These are phyloP conservation scores for Allium cepa DNA, from an alignment of 106 monocot genomes.

Conservation along the genomic window DNA sequence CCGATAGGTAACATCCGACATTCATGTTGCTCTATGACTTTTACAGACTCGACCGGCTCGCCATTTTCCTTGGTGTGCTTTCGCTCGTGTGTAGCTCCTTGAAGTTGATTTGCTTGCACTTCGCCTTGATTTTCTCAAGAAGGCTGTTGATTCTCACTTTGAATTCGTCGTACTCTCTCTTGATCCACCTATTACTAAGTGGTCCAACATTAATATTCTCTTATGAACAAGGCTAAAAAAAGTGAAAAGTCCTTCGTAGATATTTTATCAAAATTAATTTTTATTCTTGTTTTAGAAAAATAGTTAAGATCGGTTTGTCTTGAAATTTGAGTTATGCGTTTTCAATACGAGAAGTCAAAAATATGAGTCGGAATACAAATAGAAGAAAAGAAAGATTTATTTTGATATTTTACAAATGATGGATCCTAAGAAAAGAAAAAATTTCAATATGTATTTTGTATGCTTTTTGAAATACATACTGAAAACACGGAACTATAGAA, in stretches of 20 bases:
- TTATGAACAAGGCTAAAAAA: background rate
- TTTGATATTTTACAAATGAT: background rate
- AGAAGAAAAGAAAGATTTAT: too few relatives aligned
- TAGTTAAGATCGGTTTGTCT: background rate
- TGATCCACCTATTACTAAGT: slow-evolving; percentile 41
- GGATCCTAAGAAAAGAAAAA: background rate
- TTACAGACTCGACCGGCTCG: slow-evolving; percentile 16
- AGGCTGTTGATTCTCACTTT: slow-evolving; percentile 83
- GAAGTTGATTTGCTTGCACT: slow-evolving; percentile 34
- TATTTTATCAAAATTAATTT: background rate
- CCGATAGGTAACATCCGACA: slow-evolving; percentile 90
- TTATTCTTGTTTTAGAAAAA: background rate
- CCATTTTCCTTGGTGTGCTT: slow-evolving; percentile 48
- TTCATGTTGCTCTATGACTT: slow-evolving; percentile 52
- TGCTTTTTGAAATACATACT: background rate
- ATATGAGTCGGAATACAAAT: too few relatives aligned
- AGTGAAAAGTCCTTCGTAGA: background rate
- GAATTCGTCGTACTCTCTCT: slow-evolving; percentile 94
- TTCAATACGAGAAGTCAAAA: background rate
- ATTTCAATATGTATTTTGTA: background rate
- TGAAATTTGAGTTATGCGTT: background rate
- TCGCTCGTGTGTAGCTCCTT: slow-evolving; percentile 27
- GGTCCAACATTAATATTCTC: background rate
- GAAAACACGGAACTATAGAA: too few relatives aligned
- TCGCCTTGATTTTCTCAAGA: slow-evolving; percentile 49